Percentiles rank a stretch among this genome's conserved stretches.
Evolutionary conservation across 306 rosid species (phyloP).

Genomic region (Vigna reflexopilosa): DNA sequence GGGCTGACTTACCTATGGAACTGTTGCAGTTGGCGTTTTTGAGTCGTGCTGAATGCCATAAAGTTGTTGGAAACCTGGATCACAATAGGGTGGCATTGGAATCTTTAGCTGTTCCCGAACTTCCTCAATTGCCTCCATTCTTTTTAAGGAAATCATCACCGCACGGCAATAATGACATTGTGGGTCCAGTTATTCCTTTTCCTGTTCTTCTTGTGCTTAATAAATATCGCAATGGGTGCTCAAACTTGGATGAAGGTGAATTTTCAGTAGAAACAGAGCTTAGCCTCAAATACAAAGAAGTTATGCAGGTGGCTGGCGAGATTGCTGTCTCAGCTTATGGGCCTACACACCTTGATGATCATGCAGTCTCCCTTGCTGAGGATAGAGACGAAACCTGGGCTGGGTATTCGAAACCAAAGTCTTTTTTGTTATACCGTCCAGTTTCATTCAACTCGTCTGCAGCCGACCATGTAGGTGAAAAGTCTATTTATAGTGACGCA

Average conservation of each 20-base stretch:
- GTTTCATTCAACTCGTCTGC: too few species aligned
- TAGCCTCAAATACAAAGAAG: slow-evolving; percentile 51
- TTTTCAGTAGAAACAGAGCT: slow-evolving; percentile 62
- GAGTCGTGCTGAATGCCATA: slow-evolving; percentile 51
- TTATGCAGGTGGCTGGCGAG: slow-evolving; percentile 54
- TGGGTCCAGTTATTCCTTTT: slow-evolving; percentile 80
- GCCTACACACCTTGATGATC: slow-evolving; percentile 38
- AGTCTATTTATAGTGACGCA: too few species aligned
- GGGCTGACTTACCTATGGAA: slow-evolving; percentile 70
- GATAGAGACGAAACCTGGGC: too few species aligned
- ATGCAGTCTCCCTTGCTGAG: neutral
- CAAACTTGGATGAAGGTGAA: slow-evolving; percentile 36
- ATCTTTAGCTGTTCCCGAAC: slow-evolving; percentile 58
- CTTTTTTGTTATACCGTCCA: too few species aligned
- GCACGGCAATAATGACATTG: slow-evolving; percentile 58
- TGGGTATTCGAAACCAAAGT: too few species aligned
- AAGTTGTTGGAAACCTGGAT: slow-evolving; percentile 42
- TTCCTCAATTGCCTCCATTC: slow-evolving; percentile 76
- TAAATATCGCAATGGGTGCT: slow-evolving; percentile 55
- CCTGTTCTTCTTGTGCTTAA: slow-evolving; percentile 62
- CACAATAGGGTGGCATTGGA: slow-evolving; percentile 52
- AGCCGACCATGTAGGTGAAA: too few species aligned
- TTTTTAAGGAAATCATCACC: slow-evolving; percentile 59
- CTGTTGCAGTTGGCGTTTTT: slow-evolving; percentile 64
- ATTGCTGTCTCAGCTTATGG: slow-evolving; percentile 45